Evolutionary conservation across 352 stramenopile genomes (phyloP).

Genomic region (Globisporangium viniferum): DNA sequence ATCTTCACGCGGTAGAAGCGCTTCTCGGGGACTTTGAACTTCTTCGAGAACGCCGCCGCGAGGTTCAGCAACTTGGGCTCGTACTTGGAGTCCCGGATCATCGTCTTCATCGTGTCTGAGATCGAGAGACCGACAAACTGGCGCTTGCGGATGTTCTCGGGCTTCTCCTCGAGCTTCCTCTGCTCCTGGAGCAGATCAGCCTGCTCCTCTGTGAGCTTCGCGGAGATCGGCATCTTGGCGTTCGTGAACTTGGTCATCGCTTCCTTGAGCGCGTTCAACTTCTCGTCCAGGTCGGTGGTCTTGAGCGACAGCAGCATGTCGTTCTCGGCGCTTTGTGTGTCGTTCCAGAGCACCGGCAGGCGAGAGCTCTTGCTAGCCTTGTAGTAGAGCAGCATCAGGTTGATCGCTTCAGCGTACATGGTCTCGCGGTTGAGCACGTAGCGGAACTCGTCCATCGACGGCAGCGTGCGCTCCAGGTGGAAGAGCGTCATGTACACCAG

Average conservation of each 20-base stretch:
- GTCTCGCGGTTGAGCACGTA: slow-evolving; percentile 70
- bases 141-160: slow-evolving; percentile 76
- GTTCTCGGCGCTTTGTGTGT: slow-evolving; percentile 66
- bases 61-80: slow-evolving; percentile 74
- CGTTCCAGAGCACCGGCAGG: slow-evolving; percentile 56
- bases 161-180: slow-evolving; percentile 75
- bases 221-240: slow-evolving; percentile 56
- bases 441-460: slow-evolving; percentile 78
- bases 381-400: slow-evolving; percentile 80
- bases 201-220: slow-evolving; percentile 84
- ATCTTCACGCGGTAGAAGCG: slow-evolving; percentile 91
- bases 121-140: slow-evolving; percentile 83
- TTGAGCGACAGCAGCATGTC: slow-evolving; percentile 74
- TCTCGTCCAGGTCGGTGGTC: slow-evolving; percentile 59
- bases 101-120: slow-evolving; percentile 81
- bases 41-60: slow-evolving; percentile 72
- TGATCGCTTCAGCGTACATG: slow-evolving; percentile 69
- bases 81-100: slow-evolving; percentile 79
- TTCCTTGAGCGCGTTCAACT: slow-evolving; percentile 62
- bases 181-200: slow-evolving; percentile 87
- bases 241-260: slow-evolving; percentile 60
- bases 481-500: slow-evolving; percentile 89
- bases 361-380: slow-evolving; percentile 65
- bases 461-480: slow-evolving; percentile 77
- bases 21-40: slow-evolving; percentile 91